Percentiles rank a stretch among this genome's conserved stretches.
Evolutionary conservation across 202 grass and related monocot genomes (phyloP).

Genomic region (Sporobolus alterniflorus): DNA sequence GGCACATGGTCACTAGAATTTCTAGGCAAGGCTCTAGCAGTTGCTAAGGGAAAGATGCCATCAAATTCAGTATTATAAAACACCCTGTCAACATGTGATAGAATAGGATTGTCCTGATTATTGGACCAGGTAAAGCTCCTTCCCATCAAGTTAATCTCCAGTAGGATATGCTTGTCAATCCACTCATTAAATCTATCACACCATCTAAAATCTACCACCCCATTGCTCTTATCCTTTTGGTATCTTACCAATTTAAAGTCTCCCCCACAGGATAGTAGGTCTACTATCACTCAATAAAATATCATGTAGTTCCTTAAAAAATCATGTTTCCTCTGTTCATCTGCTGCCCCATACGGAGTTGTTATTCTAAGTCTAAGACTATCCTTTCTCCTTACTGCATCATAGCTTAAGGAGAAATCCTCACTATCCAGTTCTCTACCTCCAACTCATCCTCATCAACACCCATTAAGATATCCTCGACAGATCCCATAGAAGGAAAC

Average conservation of each 20-base stretch:
- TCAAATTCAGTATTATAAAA: background rate
- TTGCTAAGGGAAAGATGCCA: background rate
- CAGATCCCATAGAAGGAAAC: background rate
- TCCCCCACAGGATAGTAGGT: background rate
- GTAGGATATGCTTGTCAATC: background rate
- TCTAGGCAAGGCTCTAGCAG: background rate
- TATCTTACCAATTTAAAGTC: background rate
- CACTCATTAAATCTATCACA: background rate
- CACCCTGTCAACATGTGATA: background rate
- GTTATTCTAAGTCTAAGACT: too few relatives aligned
- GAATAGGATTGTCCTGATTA: background rate
- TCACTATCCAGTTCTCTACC: too few relatives aligned
- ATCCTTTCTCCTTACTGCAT: too few relatives aligned
- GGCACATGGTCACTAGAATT: background rate
- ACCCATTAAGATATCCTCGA: too few relatives aligned
- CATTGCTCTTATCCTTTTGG: background rate
- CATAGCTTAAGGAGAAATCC: too few relatives aligned
- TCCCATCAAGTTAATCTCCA: rapidly evolving
- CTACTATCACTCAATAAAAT: background rate
- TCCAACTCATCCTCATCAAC: too few relatives aligned
- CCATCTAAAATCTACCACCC: background rate
- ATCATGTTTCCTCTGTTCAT: background rate
- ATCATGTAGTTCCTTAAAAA: background rate
- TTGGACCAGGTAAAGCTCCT: background rate
- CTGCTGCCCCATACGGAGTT: too few relatives aligned